Evolutionary conservation across 2,329 filamentous ascomycete species (phyloP), one percentile per base, ranked within the genome.

Genomic region (Aureobasidium zeae): DNA sequence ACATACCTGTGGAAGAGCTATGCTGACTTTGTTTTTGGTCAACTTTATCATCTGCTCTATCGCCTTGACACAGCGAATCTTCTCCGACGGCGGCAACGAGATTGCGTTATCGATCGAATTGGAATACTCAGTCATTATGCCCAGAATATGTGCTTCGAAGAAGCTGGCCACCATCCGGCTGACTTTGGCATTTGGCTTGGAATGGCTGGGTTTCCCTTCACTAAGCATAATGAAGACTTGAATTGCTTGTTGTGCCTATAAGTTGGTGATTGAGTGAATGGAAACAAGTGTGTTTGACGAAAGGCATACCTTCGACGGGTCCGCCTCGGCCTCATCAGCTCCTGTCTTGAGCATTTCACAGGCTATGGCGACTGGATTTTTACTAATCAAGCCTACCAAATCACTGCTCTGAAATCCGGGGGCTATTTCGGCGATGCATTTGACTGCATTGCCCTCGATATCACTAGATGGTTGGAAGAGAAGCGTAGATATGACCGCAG

Each of bases 11-110:
- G 91, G 89, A 29, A 94, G 71, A 37, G 86, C 91, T 53, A 82
- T 79, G 48, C 79, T 81, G 22, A 88, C 77, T 55, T 84, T 79
- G 2, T 72, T 71, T 54, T 79, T 81, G 32, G 85, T 83, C 36
- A 93, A 69, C 43, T 71, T 77, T 37, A 95, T 82, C 75, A 98
- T 84, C 58, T 94, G 86, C 52, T 86, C 83, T 57, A 98, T 82
- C 4, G 86, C 88, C 50, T 77, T 76, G 7, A 98, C 77, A 53
- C 81, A 87, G 47, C 83, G 75, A 45, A 76, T 77, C 55, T 87
- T 86, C 57, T 95, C 87, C 17, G 29, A 49, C 38, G 7, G 47
- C 46, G 24, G 55, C 34, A 19, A 43, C 30, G 12, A 48, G 36
- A 36, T 47, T 12, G 39, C 48, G 56, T 86, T 82, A 54, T 88